A percentile compares a stretch with the other conserved stretches of the same genome.
These are phyloP conservation scores for Vigna reflexopilosa DNA, from an alignment of 306 rosid species.

Conservation along the genomic window DNA sequence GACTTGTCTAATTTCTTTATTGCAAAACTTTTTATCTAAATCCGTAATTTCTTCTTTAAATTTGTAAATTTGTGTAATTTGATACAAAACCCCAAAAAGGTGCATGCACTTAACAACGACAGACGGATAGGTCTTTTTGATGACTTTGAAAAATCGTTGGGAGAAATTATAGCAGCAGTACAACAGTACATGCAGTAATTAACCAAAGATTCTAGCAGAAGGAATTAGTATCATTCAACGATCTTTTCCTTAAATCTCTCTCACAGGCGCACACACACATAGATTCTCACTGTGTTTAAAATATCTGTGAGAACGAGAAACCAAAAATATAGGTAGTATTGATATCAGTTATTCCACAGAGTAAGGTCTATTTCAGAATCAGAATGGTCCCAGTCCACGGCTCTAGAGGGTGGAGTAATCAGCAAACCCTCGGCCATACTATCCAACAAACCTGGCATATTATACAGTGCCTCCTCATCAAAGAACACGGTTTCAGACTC, in stretches of 20 bases:
- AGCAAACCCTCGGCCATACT: conserved; percentile 48
- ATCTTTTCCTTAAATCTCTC: too few species aligned
- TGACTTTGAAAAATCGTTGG: neutral
- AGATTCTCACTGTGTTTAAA: too few species aligned
- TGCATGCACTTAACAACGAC: neutral
- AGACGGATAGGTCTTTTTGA: neutral
- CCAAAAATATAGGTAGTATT: neutral
- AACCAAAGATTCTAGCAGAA: too few species aligned
- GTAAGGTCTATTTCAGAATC: conserved; percentile 6
- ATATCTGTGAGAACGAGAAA: neutral
- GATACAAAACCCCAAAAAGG: neutral
- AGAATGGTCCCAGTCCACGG: conserved; percentile 21
- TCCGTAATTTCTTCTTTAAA: too few species aligned
- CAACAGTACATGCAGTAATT: too few species aligned
- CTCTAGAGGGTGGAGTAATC: conserved; percentile 28
- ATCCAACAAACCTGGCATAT: conserved; percentile 46
- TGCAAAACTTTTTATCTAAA: too few species aligned
- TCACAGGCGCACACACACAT: too few species aligned
- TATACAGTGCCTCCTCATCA: conserved; percentile 48
- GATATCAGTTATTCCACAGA: neutral
- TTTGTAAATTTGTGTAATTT: too few species aligned
- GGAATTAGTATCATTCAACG: too few species aligned
- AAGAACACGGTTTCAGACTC: conserved; percentile 9
- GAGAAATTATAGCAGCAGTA: neutral
- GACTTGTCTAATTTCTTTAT: too few species aligned